Percentiles rank a stretch among this genome's conserved stretches.
phyloP scores from a whole-genome alignment of 495 filamentous ascomycete species.

The Bacidia gigantensis region DNA sequence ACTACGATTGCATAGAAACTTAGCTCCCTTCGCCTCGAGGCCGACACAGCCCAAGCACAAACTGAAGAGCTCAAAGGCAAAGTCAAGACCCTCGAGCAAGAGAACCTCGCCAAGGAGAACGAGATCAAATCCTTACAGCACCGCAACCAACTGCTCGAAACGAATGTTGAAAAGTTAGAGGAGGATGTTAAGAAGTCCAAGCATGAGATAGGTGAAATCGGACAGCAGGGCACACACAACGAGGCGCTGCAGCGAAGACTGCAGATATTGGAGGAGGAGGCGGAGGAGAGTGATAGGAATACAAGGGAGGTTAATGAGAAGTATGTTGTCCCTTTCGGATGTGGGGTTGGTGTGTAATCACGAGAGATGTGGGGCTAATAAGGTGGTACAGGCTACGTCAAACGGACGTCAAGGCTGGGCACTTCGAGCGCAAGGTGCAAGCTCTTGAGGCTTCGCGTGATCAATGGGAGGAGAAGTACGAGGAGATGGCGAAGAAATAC shows the following conservation, averaged over 20 bases:
- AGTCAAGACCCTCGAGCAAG: constrained; percentile 84
- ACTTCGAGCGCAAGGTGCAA: constrained; percentile 98
- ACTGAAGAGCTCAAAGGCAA: constrained; percentile 74
- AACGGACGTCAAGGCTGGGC: constrained; percentile 96
- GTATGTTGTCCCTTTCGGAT: constrained; percentile 32
- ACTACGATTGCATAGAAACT: constrained; percentile 53
- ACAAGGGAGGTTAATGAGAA: constrained; percentile 96
- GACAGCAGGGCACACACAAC: constrained; percentile 65
- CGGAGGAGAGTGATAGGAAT: constrained; percentile 86
- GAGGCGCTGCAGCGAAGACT: constrained; percentile 81
- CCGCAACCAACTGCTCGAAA: constrained; percentile 79
- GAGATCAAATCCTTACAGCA: constrained; percentile 90
- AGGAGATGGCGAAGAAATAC: constrained; percentile 89
- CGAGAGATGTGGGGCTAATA: not conserved
- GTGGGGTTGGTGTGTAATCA: not conserved
- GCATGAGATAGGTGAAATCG: constrained; percentile 56
- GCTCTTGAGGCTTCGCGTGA: constrained; percentile 81
- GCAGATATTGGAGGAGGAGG: constrained; percentile 94
- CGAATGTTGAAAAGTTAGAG: constrained; percentile 84
- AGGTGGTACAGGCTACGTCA: constrained; percentile 65
- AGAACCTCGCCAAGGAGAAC: constrained; percentile 92
- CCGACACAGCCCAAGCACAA: constrained; percentile 63
- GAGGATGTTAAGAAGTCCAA: constrained; percentile 61
- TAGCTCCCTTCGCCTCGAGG: constrained; percentile 81
- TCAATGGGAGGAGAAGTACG: constrained; percentile 91